Evolutionary conservation across 768 basidiomycete genomes (phyloP).

Genomic region (Boletus barrowsii): DNA sequence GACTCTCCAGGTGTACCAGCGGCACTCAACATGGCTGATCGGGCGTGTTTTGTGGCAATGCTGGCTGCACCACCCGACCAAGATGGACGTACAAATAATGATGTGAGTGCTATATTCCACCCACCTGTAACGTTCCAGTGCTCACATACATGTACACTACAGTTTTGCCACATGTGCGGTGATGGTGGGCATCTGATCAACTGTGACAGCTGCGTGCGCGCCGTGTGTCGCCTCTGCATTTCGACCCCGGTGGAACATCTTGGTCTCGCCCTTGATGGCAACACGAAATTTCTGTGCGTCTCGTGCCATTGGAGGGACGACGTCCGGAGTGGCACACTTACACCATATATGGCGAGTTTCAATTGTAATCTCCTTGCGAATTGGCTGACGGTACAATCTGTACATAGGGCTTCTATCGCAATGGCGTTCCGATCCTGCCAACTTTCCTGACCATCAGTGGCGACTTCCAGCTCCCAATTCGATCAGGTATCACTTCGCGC

Average conservation of each 20-base stretch:
- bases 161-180: constrained; percentile 3
- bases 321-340: not conserved
- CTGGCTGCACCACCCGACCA: too few species aligned
- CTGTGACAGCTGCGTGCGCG: not conserved
- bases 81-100: too few species aligned
- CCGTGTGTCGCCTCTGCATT: not conserved
- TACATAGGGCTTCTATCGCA: not conserved
- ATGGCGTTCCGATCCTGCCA: not conserved
- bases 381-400: not conserved
- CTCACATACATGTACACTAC: not conserved
- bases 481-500: not conserved
- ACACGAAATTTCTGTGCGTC: not conserved
- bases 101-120: too few species aligned
- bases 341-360: not conserved
- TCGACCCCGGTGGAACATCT: not conserved
- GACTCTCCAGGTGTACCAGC: too few species aligned
- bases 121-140: not conserved
- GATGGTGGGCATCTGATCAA: not conserved
- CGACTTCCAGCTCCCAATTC: not conserved
- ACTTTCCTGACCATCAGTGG: not conserved
- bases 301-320: not conserved
- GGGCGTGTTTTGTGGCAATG: too few species aligned
- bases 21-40: too few species aligned
- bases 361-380: not conserved
- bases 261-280: not conserved